These are phyloP conservation scores for Alternaria dauci DNA, from an alignment of 2,329 filamentous ascomycete genomes.

Conservation along the genomic window DNA sequence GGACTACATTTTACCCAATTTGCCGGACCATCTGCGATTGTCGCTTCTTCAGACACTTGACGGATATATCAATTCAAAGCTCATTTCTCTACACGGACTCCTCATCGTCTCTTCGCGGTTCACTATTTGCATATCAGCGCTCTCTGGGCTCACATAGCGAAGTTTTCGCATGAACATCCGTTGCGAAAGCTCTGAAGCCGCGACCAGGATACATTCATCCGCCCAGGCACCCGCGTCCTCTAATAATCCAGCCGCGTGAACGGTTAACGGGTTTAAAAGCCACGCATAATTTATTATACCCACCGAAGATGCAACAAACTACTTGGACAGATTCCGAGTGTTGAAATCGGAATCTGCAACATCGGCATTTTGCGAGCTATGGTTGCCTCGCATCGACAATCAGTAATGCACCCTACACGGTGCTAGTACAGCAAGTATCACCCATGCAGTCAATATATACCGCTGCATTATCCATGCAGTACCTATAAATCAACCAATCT, in stretches of 20 bases:
- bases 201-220: background rate
- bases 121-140: slow-evolving; percentile 4
- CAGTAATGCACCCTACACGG: background rate
- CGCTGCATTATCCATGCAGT: background rate
- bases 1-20: slow-evolving; percentile 31
- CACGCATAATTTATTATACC: background rate
- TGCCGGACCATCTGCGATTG: slow-evolving; percentile 27
- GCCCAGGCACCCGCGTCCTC: background rate
- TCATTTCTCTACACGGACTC: slow-evolving; percentile 20
- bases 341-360: background rate
- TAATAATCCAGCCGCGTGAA: background rate
- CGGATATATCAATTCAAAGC: slow-evolving; percentile 38
- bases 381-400: background rate
- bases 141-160: background rate
- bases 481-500: background rate
- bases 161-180: background rate
- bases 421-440: background rate
- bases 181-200: background rate
- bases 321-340: background rate
- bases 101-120: slow-evolving; percentile 7
- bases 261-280: background rate
- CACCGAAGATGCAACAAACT: background rate
- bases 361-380: background rate
- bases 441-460: background rate
- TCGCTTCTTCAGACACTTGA: slow-evolving; percentile 31